Base-by-base conservation (phyloP, 768 basidiomycete species). In the Auricularia cornea region DNA sequence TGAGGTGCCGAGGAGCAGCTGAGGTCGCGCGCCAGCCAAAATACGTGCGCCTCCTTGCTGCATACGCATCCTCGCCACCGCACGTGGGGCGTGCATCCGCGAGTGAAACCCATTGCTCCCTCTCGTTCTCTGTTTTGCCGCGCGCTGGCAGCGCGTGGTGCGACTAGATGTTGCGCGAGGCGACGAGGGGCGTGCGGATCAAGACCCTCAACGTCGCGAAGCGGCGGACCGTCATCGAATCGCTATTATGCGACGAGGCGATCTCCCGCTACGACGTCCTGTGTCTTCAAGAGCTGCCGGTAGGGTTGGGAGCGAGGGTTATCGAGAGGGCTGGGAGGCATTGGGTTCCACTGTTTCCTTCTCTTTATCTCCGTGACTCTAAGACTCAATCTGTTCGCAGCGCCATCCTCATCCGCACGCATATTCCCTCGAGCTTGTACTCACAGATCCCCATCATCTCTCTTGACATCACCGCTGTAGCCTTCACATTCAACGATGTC, bases 391-490 rank as follows among this genome's bases (percentile, higher is more conserved):
- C n/a, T 18, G 20, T 48, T 18, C 44, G 44, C 23, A 48, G 44
- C 20, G 20, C 20, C 11, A 48, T 48, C 5, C 20, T 12, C 44
- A 23, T 48, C 44, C 10, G 20, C 44, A 48, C 10, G 44, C 5
- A 18, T 18, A 48, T 48, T 48, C 44, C 44, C 10, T 12, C 44
- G 97, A 91, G 48, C 44, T 48, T 64, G 86, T 81, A 35, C 51
- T 28, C 20, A 30, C 35, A 18, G 26, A 59, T 54, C 54, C 59
- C 32, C 52, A 14, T 16, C 60, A 59, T 48, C 31, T 52, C 28
- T 48, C 20, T 48, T 12, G 44, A 48, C 18, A 8, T 48, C 18
- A 48, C 44, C 44, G 44, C 11, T 18, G 5, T 48, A 18, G 20
- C 44, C 23, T 48, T 48, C 18, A 20, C 38, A 40, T 18, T 8